Evolutionary conservation across 2,329 filamentous ascomycete species (phyloP), one percentile per base, ranked within the genome.

Genomic region (Colletotrichum godetiae): DNA sequence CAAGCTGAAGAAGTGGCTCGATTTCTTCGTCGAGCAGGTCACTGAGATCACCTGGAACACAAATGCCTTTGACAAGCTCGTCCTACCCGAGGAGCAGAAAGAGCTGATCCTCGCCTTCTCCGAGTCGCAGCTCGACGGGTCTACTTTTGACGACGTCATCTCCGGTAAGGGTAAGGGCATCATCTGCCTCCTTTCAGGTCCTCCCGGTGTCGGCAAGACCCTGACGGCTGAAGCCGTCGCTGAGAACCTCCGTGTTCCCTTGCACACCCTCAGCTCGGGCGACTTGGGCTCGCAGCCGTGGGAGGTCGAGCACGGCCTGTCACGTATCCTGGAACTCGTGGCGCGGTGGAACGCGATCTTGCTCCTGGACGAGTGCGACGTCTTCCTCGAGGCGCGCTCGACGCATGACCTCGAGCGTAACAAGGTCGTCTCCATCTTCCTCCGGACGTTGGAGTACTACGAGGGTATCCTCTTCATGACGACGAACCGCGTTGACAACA

Each of bases 221-320:
- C 79, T 85, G 53, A 88, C 86, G 1, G 86, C 86, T 8, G 85
- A 86, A 78, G 82, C 84, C 1, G 85, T 89, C 2, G 86, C 88
- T 1, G 87, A 89, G 79, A 81, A 84, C 75, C 84, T 86, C 74
- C 81, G 81, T 57, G 83, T 84, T 52, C 88, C 87, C 1, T 81
- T 90, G 6, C 88, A 88, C 76, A 84, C 83, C 29, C 83, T 90
- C 61, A 85, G 84, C 73, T 92, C 92, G 0, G 93, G 93, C 35
- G 93, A 95, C 78, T 87, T 95, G 0, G 93, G 93, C 33, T 90
- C 90, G 1, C 88, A 92, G 67, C 88, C 91, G 0, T 86, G 88
- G 72, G 88, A 88, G 19, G 87, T 95, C 0, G 93, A 94, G 80
- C 84, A 84, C 12, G 91, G 91, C 76, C 86, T 94, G 0, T 31